Conservation (phyloP, 768 basidiomycete species). For the Nidularia sp. region DNA sequence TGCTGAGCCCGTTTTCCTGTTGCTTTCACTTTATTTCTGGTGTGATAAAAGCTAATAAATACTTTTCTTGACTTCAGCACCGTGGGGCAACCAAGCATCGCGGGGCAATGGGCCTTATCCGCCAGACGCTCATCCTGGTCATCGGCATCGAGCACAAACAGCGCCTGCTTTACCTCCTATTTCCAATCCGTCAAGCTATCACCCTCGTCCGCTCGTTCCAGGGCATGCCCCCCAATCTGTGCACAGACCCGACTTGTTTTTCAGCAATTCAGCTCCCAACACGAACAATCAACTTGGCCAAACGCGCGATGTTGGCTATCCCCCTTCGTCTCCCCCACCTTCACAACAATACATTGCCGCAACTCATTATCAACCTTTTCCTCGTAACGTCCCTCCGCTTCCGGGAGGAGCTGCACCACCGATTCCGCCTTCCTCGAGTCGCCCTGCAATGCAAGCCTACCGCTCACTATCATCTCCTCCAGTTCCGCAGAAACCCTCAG, state of each 20-base stretch:
- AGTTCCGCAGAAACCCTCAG: no score
- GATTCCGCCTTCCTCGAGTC: no score
- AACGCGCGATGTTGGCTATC: neutral
- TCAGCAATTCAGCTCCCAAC: constrained; percentile 10
- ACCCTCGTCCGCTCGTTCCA: constrained; percentile 20
- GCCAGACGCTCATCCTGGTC: constrained; percentile 3
- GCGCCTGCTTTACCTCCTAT: neutral
- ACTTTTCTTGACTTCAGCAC: neutral
- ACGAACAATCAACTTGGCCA: no score
- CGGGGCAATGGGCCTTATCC: neutral
- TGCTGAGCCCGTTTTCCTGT: no score
- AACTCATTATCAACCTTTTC: constrained; percentile 9
- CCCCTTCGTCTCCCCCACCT: constrained; percentile 6
- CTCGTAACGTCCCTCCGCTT: no score
- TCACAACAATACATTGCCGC: constrained; percentile 9
- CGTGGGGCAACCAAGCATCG: neutral
- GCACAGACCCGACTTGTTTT: constrained; percentile 25
- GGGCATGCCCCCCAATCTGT: constrained; percentile 24
- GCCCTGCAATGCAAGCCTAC: no score
- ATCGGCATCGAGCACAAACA: constrained; percentile 5
- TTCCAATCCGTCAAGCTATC: neutral
- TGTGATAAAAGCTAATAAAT: no score
- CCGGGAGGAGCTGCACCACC: no score
- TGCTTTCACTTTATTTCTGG: no score
- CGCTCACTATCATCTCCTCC: no score